Base-by-base conservation (phyloP, 2,329 filamentous ascomycete species). In the Pseudocercospora cruenta region DNA sequence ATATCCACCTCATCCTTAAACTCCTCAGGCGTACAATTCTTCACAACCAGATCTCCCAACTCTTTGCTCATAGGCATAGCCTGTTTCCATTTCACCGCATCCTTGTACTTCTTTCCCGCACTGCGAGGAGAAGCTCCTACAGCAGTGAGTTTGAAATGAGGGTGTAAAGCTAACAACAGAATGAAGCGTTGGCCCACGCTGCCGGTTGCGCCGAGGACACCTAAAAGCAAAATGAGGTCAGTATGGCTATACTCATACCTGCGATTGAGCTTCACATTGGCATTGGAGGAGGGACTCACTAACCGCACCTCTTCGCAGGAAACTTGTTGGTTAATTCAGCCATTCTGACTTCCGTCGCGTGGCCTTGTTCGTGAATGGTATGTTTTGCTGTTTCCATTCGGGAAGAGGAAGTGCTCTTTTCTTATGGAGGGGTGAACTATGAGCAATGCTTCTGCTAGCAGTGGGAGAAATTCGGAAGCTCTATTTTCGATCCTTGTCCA, bases 171-270 rank as follows among this genome's bases (percentile, higher is more conserved):
- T 69, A 98, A 90, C 60, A 98, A 88, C 36, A 97, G 89, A 78
- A 98, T 95, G 80, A 98, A 98, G 75, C 95, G 90, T 82, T 97
- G 93, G 74, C 94, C 94, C 14, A 98, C 94, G 39, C 93, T 96
- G 77, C 95, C 95, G 33, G 94, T 98, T 80, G 91, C 92, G 74
- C 94, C 94, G 64, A 97, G 87, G 65, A 97, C 93, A 68, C 81
- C 82, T 85, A 69, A 47, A 60, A 39, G 26, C 9, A 60, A 26
- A 14, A 39, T 22, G 5, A 45, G 64, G 58, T 63, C 19, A 62
- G 60, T 49, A 47, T 51, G 54, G 60, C 57, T 54, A 45, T 54
- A 36, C 31, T 33, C 10, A 33, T 33, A 12, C 10, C 31, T 33
- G 31, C 31, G 31, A 33, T 33, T 10, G 31, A 33, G 31, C 62